These are phyloP conservation scores for Xylariaceae sp. DNA, from an alignment of 2,329 filamentous ascomycete genomes.

Conservation along the genomic window DNA sequence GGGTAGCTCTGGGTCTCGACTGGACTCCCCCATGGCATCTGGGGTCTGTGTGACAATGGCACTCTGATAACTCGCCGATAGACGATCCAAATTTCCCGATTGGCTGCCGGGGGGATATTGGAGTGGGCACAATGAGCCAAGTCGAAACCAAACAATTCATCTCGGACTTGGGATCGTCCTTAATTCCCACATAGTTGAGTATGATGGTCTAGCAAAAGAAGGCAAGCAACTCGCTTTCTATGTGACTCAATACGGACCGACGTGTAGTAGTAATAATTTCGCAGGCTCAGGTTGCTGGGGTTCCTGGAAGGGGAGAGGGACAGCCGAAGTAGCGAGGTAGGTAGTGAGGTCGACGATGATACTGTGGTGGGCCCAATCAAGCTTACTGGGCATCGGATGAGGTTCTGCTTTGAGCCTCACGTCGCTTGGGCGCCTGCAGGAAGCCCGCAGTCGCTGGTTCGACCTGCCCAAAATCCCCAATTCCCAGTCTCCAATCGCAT, in stretches of 20 bases:
- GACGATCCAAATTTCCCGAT: slow-evolving; percentile 3
- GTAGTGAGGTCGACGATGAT: background rate
- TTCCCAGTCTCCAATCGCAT: no score
- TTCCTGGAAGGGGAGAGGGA: background rate
- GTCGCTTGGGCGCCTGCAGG: slow-evolving; percentile 11
- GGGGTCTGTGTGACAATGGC: background rate
- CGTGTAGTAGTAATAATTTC: no score
- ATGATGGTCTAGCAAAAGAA: background rate
- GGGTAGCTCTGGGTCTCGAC: background rate
- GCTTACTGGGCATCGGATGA: slow-evolving; percentile 6
- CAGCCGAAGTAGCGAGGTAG: background rate
- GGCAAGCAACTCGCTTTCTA: background rate
- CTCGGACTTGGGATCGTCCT: background rate
- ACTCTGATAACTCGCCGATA: background rate
- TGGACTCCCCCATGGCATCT: background rate
- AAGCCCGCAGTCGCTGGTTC: background rate
- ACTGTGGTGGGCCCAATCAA: slow-evolving; percentile 12
- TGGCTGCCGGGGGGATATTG: background rate
- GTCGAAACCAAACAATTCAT: background rate
- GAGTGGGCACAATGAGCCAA: background rate
- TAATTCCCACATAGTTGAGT: background rate
- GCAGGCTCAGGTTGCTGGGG: no score
- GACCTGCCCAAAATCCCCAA: no score
- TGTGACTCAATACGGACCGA: background rate
- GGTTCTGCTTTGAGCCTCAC: slow-evolving; percentile 19